These are phyloP conservation scores for Corchorus capsularis DNA, from an alignment of 345 rosid species.

Conservation along the genomic window DNA sequence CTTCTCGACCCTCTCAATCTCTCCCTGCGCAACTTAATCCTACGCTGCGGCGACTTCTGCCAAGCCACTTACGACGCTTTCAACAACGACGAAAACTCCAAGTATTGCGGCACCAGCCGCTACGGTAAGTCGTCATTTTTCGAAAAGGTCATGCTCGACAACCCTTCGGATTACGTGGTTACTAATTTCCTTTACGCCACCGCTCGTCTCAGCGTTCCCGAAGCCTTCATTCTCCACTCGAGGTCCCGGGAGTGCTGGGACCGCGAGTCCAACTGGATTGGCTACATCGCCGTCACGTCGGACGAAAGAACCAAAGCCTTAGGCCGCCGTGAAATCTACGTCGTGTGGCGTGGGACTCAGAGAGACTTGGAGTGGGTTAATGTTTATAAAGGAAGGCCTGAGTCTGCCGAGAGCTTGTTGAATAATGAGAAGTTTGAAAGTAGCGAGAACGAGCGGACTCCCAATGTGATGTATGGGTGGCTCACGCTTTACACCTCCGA, in stretches of 20 bases:
- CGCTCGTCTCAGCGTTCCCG: conserved; percentile 51
- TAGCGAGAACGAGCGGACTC: conserved; percentile 29
- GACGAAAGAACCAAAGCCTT: conserved; percentile 44
- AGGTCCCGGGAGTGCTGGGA: conserved; percentile 78
- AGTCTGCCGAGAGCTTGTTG: conserved; percentile 54
- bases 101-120: conserved; percentile 84
- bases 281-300: conserved; percentile 74
- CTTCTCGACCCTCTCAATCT: conserved; percentile 73
- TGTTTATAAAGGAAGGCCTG: conserved; percentile 51
- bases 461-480: conserved; percentile 85
- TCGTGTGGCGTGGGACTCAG: conserved; percentile 71
- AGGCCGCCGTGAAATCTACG: conserved; percentile 79
- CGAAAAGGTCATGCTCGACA: conserved; percentile 62
- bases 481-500: conserved; percentile 64
- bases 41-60: conserved; percentile 82
- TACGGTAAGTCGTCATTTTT: conserved; percentile 62
- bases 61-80: conserved; percentile 90
- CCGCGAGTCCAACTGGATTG: conserved; percentile 94
- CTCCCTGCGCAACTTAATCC: conserved; percentile 62
- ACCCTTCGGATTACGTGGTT: conserved; percentile 49
- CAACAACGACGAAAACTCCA: conserved; percentile 74
- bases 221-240: conserved; percentile 65
- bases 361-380: conserved; percentile 81
- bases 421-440: conserved; percentile 10
- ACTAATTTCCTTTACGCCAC: conserved; percentile 66